Conservation (phyloP, 2,329 filamentous ascomycete genomes). For the Fusarium keratoplasticum region DNA sequence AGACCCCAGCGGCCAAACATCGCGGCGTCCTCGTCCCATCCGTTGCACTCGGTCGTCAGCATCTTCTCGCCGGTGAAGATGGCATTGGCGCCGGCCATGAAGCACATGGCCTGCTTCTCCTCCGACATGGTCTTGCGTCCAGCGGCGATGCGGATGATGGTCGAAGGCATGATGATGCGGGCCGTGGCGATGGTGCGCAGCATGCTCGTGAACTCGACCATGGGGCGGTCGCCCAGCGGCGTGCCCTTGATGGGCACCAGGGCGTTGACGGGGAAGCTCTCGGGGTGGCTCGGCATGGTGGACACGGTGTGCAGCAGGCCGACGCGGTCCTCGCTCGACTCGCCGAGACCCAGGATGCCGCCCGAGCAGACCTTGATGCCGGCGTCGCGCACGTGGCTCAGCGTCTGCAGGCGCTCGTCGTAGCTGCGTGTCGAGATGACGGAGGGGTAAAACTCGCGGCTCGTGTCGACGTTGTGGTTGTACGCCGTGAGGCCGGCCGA, state of each 20-base stretch:
- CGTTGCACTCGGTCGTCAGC: constrained; percentile 91
- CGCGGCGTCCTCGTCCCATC: constrained; percentile 87
- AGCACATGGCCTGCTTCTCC: constrained; percentile 90
- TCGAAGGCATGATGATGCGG: constrained; percentile 82
- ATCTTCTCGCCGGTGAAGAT: constrained; percentile 97
- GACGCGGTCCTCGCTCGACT: constrained; percentile 81
- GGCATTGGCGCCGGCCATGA: constrained; percentile 92
- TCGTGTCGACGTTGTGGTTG: constrained; percentile 95
- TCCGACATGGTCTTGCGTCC: constrained; percentile 87
- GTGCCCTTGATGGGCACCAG: constrained; percentile 93
- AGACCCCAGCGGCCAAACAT: constrained; percentile 90
- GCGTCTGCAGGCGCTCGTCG: constrained; percentile 85
- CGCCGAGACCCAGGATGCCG: constrained; percentile 87
- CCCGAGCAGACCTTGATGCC: constrained; percentile 92
- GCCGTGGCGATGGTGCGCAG: constrained; percentile 87
- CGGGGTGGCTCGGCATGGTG: constrained; percentile 83
- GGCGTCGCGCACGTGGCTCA: constrained; percentile 83
- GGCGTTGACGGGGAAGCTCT: constrained; percentile 92
- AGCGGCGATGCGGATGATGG: constrained; percentile 88
- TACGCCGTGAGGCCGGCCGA: constrained; percentile 89
- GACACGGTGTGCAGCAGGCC: constrained; percentile 86
- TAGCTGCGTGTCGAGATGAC: constrained; percentile 89
- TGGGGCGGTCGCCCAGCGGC: constrained; percentile 79
- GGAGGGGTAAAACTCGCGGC: constrained; percentile 86
- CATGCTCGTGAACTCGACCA: constrained; percentile 81